These are phyloP conservation scores for Thozetella sp. DNA, from an alignment of 495 filamentous ascomycete species.

Conservation along the genomic window DNA sequence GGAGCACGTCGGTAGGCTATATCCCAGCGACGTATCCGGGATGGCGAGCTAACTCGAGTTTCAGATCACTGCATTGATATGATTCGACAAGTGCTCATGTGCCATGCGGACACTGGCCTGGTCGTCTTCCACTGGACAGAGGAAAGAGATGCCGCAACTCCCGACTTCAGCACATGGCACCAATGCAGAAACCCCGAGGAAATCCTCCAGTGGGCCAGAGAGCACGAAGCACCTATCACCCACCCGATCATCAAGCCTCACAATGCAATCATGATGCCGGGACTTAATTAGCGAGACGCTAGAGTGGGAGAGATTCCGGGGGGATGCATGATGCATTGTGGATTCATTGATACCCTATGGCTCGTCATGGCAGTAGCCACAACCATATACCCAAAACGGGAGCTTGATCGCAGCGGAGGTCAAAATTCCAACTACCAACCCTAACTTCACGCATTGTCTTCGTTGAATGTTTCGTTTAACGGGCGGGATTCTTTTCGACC, in stretches of 20 bases:
- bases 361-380: too few species aligned
- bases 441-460: too few species aligned
- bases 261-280: not conserved
- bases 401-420: too few species aligned
- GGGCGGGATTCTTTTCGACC: too few species aligned
- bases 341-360: too few species aligned
- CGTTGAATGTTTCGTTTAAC: too few species aligned
- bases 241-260: not conserved
- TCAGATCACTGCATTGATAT: constrained; percentile 27
- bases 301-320: too few species aligned
- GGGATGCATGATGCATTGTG: too few species aligned
- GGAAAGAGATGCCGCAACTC: constrained; percentile 12
- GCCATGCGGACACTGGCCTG: constrained; percentile 23
- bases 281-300: not conserved
- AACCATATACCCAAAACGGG: too few species aligned
- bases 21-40: too few species aligned
- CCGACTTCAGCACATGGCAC: constrained; percentile 24
- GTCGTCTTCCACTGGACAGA: constrained; percentile 24
- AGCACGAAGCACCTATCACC: not conserved
- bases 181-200: constrained; percentile 19
- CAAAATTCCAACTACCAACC: too few species aligned
- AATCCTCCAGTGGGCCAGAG: constrained; percentile 12
- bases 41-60: too few species aligned
- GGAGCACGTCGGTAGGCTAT: not conserved
- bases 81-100: constrained; percentile 30